Conservation (phyloP, 2,329 filamentous ascomycete species). For the Aspergillus tamarii region DNA sequence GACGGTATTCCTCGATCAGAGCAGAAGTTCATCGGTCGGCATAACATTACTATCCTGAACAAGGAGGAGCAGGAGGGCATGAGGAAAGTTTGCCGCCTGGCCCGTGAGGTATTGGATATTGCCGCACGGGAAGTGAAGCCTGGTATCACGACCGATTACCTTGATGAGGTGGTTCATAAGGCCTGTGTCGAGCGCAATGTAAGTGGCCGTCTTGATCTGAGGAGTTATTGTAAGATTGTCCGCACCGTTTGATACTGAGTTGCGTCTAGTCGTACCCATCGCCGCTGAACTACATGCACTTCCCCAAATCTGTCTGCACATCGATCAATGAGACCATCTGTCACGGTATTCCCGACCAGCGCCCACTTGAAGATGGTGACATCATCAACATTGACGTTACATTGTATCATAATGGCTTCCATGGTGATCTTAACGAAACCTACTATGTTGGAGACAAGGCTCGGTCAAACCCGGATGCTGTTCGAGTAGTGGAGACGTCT, state of each 20-base stretch:
- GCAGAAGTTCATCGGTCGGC: slow-evolving; percentile 68
- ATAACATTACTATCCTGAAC: slow-evolving; percentile 81
- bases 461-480: slow-evolving; percentile 78
- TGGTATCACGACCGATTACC: slow-evolving; percentile 94
- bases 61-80: slow-evolving; percentile 82
- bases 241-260: slow-evolving; percentile 16
- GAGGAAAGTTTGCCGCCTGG: slow-evolving; percentile 86
- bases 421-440: slow-evolving; percentile 96
- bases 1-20: slow-evolving; percentile 75
- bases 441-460: slow-evolving; percentile 96
- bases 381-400: slow-evolving; percentile 97
- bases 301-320: slow-evolving; percentile 97
- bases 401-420: slow-evolving; percentile 91
- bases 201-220: slow-evolving; percentile 42
- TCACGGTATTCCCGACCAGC: slow-evolving; percentile 94
- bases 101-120: slow-evolving; percentile 89
- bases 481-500: slow-evolving; percentile 87
- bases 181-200: slow-evolving; percentile 92
- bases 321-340: slow-evolving; percentile 97
- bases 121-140: slow-evolving; percentile 81
- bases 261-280: slow-evolving; percentile 82
- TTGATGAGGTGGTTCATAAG: slow-evolving; percentile 93
- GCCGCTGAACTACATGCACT: slow-evolving; percentile 91
- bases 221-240: background rate
- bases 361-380: slow-evolving; percentile 84